A percentile compares a stretch with the other conserved stretches of the same genome.
Conservation (phyloP, 768 basidiomycete genomes). For the Imleria badia region DNA sequence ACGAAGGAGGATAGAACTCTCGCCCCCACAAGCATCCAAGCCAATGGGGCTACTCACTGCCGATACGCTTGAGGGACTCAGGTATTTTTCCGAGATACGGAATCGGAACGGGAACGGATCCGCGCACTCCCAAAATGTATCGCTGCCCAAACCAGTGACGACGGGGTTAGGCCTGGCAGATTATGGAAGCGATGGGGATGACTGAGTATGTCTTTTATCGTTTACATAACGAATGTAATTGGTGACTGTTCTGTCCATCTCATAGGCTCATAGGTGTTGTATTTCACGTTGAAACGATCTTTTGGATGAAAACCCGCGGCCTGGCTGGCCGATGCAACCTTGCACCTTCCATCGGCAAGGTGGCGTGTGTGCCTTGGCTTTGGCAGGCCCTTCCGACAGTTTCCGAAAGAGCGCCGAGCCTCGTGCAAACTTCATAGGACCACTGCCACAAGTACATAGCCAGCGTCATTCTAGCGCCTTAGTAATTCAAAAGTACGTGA, state of each 20-base stretch:
- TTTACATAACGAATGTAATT: background rate
- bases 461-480: conserved; percentile 10
- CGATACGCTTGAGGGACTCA: conserved; percentile 87
- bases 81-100: conserved; percentile 87
- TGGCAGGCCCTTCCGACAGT: too few relatives aligned
- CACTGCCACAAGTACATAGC: too few relatives aligned
- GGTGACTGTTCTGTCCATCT: background rate
- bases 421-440: conserved; percentile 21
- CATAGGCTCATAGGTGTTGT: conserved; percentile 8
- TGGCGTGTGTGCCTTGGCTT: conserved; percentile 23
- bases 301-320: background rate
- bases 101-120: conserved; percentile 64
- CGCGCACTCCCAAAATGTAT: conserved; percentile 14
- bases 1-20: conserved; percentile 33
- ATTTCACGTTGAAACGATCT: conserved; percentile 1
- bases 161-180: conserved; percentile 63
- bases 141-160: conserved; percentile 31
- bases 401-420: conserved; percentile 17
- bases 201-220: conserved; percentile 23
- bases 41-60: conserved; percentile 67
- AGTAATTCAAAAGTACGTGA: conserved; percentile 17
- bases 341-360: background rate
- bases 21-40: conserved; percentile 31
- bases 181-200: conserved; percentile 78
- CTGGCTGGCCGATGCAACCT: background rate